Conservation (phyloP, 2,329 filamentous ascomycete species). For the Ascocoryne sarcoides region DNA sequence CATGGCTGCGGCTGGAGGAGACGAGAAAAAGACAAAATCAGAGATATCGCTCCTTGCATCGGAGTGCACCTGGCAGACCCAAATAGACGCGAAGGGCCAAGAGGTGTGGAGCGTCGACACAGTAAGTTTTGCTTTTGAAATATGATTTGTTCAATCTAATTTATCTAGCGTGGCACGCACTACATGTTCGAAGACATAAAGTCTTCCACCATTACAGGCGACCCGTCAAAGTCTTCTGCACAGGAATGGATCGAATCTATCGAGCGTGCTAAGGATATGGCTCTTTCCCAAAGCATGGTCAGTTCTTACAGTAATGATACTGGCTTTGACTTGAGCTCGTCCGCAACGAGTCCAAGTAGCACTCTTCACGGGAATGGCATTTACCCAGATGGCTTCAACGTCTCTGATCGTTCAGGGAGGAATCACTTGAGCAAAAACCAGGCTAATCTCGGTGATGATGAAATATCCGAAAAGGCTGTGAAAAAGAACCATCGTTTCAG, state of each 20-base stretch:
- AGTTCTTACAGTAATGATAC: slow-evolving; percentile 60
- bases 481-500: slow-evolving; percentile 66
- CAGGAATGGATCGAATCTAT: slow-evolving; percentile 91
- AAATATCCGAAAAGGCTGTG: slow-evolving; percentile 29
- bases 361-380: slow-evolving; percentile 55
- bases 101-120: slow-evolving; percentile 87
- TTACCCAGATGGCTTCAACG: slow-evolving; percentile 43
- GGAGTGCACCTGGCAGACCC: slow-evolving; percentile 70
- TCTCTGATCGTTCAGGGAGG: slow-evolving; percentile 45
- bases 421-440: slow-evolving; percentile 53
- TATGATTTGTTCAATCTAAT: slow-evolving; percentile 5
- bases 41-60: slow-evolving; percentile 76
- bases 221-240: slow-evolving; percentile 58
- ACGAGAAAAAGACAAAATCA: slow-evolving; percentile 90
- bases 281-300: slow-evolving; percentile 60
- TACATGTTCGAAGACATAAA: slow-evolving; percentile 94
- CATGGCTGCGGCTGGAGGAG: slow-evolving; percentile 81
- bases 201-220: slow-evolving; percentile 49
- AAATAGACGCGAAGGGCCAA: slow-evolving; percentile 78
- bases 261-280: slow-evolving; percentile 78
- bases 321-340: slow-evolving; percentile 60
- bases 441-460: slow-evolving; percentile 39
- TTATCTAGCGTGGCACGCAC: slow-evolving; percentile 63
- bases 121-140: slow-evolving; percentile 46
- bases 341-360: slow-evolving; percentile 64